Conservation (phyloP, 2,329 filamentous ascomycete species). For the Zymoseptoria passerinii region DNA sequence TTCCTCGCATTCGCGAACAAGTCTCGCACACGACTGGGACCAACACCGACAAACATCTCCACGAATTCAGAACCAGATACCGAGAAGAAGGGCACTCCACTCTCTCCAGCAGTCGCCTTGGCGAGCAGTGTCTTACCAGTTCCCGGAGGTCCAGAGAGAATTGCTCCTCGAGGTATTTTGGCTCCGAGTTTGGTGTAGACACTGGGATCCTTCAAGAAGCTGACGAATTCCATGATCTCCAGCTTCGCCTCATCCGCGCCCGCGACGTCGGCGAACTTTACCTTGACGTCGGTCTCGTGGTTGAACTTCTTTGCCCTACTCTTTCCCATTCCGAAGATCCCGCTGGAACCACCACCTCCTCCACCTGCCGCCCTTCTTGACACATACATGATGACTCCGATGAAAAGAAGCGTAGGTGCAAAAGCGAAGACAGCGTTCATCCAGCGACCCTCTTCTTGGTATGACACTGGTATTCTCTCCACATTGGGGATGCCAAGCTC, state of each 20-base stretch:
- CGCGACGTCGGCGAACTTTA: conserved; percentile 93
- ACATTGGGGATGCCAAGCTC: conserved; percentile 75
- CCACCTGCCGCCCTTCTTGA: conserved; percentile 64
- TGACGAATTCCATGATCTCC: conserved; percentile 99
- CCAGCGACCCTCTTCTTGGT: conserved; percentile 66
- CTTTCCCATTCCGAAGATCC: conserved; percentile 93
- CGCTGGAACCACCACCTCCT: conserved; percentile 54
- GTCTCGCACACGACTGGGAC: conserved; percentile 88
- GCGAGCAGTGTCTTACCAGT: conserved; percentile 96
- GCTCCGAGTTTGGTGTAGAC: conserved; percentile 89
- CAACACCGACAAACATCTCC: conserved; percentile 99
- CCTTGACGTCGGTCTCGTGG: conserved; percentile 90
- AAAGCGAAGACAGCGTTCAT: conserved; percentile 69
- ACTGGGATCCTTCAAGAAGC: conserved; percentile 88
- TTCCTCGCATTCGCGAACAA: conserved; percentile 91
- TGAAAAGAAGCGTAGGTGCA: conserved; percentile 76
- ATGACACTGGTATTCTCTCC: conserved; percentile 91
- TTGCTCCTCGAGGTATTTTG: conserved; percentile 94
- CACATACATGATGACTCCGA: conserved; percentile 73
- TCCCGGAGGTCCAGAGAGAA: conserved; percentile 92
- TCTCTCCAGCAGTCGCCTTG: conserved; percentile 96
- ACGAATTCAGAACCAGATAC: conserved; percentile 98
- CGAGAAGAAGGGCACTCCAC: conserved; percentile 93
- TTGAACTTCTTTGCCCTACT: conserved; percentile 96
- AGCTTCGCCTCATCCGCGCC: conserved; percentile 97